Base-by-base conservation (phyloP, 2,329 filamentous ascomycete genomes). In the Neonectria neomacrospora region DNA sequence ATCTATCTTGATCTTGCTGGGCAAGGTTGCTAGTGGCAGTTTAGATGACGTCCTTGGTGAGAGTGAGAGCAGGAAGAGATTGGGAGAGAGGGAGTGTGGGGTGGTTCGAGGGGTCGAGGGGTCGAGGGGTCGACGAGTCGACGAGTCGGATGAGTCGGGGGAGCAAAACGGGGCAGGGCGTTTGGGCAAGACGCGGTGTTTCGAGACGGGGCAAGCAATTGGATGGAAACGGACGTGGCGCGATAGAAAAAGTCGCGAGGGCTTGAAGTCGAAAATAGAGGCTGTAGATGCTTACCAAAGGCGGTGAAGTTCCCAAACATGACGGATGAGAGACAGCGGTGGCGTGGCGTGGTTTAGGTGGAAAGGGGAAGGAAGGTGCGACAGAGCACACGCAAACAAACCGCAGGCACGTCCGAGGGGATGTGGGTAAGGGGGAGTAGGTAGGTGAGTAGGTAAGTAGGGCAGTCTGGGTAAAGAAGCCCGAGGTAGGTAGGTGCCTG, bases 271-370 rank as follows among this genome's bases (percentile, higher is more conserved):
- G 47, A 30, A 54, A 77, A 37, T 52, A 54, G 56, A 62, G 47
- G 54, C 42, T 44, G 55, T 57, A 42, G 51, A 50, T 64, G 61
- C 80, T 78, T 76, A 82, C 80, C 73, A 68, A 80, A 74, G 62
- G 76, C 74, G 54, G 78, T 66, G 64, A 83, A 76, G 56, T 75
- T 78, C 52, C 80, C 80, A 71, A 83, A 83, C 81, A 83, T 83
- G 70, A 63, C 73, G 71, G 66, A 66, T 53, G 66, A 63, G 47
- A 42, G 57, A 45, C 63, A 51, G 51, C 37, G 57, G 65, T 69
- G 66, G 71, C 67, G 67, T 52, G 37, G 37, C 67, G 67, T 52
- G 58, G 68, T 64, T 56, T 66, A 63, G 60, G 65, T 63, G 56
- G 66, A 54, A 62, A 63, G 58, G 58, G 48, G 50, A 63, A 52